Percentiles rank a stretch among this genome's conserved stretches.
Conservation (phyloP, 169 alveolate genomes). For the Perkinsus olseni region DNA sequence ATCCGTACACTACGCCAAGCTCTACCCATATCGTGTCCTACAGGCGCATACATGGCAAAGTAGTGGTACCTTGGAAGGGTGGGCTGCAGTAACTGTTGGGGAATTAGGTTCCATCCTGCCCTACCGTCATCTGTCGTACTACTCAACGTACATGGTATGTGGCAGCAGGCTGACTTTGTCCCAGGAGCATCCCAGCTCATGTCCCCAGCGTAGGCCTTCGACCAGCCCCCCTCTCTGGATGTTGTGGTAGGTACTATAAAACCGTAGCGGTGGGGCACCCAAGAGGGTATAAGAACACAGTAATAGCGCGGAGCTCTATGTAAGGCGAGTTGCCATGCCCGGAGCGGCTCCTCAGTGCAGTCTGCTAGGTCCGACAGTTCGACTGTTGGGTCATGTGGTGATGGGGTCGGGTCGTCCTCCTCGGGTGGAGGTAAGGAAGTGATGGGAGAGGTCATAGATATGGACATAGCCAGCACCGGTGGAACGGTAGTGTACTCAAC, state of each 20-base stretch:
- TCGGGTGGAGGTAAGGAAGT: neutral
- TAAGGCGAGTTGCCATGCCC: neutral
- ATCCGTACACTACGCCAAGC: neutral
- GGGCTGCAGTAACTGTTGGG: neutral
- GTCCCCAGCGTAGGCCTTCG: neutral
- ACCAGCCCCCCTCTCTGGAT: neutral
- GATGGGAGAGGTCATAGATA: neutral
- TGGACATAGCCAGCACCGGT: neutral
- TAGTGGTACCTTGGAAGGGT: neutral
- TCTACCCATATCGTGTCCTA: neutral
- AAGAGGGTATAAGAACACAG: neutral
- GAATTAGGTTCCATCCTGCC: neutral
- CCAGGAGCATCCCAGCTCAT: neutral
- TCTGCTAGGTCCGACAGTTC: neutral
- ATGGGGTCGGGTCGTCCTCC: neutral
- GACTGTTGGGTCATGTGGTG: neutral
- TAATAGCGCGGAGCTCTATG: neutral
- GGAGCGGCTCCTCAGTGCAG: neutral
- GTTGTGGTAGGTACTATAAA: neutral
- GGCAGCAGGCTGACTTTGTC: neutral
- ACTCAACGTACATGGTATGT: neutral
- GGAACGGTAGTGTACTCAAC: neutral
- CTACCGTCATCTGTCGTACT: neutral
- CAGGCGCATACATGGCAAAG: neutral
- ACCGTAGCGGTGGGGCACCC: neutral